phyloP scores from a whole-genome alignment of 305 asterid genomes.

The Plantago rigida region DNA sequence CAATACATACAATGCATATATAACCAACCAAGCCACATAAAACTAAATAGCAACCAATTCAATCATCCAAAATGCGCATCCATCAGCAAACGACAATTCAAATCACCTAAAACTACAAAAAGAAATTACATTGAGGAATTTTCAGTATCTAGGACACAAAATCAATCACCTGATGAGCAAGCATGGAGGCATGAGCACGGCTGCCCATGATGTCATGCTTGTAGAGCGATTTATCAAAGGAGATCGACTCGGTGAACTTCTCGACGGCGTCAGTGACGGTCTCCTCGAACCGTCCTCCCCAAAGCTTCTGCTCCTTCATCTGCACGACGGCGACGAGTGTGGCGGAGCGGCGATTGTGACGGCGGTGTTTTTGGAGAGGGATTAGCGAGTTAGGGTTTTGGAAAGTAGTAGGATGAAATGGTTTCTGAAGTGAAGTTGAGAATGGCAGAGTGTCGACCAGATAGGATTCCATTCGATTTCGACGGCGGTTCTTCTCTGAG shows the following conservation, averaged over 20 bases:
- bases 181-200: conserved; percentile 92
- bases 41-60: too few species aligned
- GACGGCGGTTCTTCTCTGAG: too few species aligned
- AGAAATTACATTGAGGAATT: neutral
- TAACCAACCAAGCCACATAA: too few species aligned
- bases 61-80: too few species aligned
- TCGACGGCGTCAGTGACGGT: conserved; percentile 79
- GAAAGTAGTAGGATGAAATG: conserved; percentile 21
- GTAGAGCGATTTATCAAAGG: conserved; percentile 74
- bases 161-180: conserved; percentile 58
- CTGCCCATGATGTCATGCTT: conserved; percentile 93
- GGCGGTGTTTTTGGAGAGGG: neutral
- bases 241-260: conserved; percentile 86
- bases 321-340: conserved; percentile 31
- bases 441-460: conserved; percentile 4
- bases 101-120: too few species aligned
- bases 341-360: conserved; percentile 26
- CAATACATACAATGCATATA: too few species aligned
- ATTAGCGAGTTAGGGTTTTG: conserved; percentile 3
- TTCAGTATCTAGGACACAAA: neutral
- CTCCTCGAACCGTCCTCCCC: conserved; percentile 96
- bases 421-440: conserved; percentile 26
- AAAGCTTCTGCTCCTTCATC: conserved; percentile 78
- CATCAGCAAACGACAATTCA: too few species aligned
- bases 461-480: conserved; percentile 14